A percentile compares a stretch with the other conserved stretches of the same genome.
phyloP scores from a whole-genome alignment of 2,329 filamentous ascomycete species.

The Microdochium nivale region DNA sequence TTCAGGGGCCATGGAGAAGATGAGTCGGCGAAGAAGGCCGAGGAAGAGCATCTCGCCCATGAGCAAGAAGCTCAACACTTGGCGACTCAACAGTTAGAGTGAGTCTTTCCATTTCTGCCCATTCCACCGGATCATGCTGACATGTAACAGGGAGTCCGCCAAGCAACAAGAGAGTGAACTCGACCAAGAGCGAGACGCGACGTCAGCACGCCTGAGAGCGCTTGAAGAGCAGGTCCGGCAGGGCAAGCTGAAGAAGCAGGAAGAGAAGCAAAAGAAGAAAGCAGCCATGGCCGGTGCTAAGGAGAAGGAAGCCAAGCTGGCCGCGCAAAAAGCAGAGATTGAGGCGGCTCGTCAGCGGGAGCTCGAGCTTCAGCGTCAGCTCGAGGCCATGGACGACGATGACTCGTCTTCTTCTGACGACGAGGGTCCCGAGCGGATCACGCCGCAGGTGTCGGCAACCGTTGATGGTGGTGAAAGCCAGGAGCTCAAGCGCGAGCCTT shows the following conservation, averaged over 20 bases:
- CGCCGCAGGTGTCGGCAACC: constrained; percentile 51
- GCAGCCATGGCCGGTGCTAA: constrained; percentile 78
- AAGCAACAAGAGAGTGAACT: constrained; percentile 72
- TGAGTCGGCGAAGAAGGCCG: constrained; percentile 48
- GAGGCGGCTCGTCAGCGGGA: constrained; percentile 87
- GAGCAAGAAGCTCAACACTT: constrained; percentile 71
- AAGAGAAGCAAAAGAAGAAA: constrained; percentile 89
- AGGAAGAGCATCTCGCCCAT: constrained; percentile 56
- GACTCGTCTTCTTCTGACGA: constrained; percentile 75
- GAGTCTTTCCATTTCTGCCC: constrained; percentile 34
- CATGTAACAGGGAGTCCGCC: constrained; percentile 55
- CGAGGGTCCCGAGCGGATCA: constrained; percentile 65
- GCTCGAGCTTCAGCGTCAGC: constrained; percentile 77
- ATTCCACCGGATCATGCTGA: constrained; percentile 5
- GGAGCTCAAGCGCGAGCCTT: constrained; percentile 43
- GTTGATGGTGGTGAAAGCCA: constrained; percentile 43
- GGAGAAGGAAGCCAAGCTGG: constrained; percentile 78
- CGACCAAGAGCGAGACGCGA: constrained; percentile 68
- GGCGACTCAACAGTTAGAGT: constrained; percentile 74
- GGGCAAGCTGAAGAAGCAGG: constrained; percentile 91
- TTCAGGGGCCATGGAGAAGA: constrained; percentile 35
- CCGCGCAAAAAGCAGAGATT: constrained; percentile 80
- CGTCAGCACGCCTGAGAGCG: constrained; percentile 74
- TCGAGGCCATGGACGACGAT: constrained; percentile 67
- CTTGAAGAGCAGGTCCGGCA: constrained; percentile 90